phyloP scores from a whole-genome alignment of 2,329 filamentous ascomycete genomes.

The Verticillium nubilum region DNA sequence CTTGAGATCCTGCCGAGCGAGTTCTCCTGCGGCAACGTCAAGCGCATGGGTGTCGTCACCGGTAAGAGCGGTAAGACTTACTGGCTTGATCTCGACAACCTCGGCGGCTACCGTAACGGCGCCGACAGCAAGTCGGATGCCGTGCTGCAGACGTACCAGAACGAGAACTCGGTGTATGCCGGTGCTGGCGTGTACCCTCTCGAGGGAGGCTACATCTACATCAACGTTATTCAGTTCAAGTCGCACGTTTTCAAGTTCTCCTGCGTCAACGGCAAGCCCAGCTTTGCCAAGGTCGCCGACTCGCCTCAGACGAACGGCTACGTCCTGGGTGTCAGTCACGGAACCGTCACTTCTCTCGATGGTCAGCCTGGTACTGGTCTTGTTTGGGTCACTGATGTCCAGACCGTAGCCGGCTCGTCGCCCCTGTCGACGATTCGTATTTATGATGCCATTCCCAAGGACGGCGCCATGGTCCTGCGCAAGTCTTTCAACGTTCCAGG shows the following conservation, averaged over 20 bases:
- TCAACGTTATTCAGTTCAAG: constrained; percentile 46
- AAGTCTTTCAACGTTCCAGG: constrained; percentile 44
- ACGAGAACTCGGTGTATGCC: constrained; percentile 37
- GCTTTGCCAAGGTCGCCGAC: constrained; percentile 47
- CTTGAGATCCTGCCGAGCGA: constrained; percentile 32
- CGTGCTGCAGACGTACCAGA: constrained; percentile 36
- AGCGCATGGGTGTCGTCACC: constrained; percentile 40
- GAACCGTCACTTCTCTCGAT: constrained; percentile 48
- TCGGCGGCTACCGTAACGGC: constrained; percentile 31
- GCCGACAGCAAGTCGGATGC: constrained; percentile 26
- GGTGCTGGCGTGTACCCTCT: constrained; percentile 40
- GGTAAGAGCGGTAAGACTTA: constrained; percentile 46
- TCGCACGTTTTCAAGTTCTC: constrained; percentile 53
- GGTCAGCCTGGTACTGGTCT: constrained; percentile 48
- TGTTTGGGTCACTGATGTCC: constrained; percentile 50
- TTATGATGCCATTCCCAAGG: constrained; percentile 44
- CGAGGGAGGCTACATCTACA: constrained; percentile 42
- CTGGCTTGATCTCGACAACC: constrained; percentile 31
- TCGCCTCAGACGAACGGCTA: constrained; percentile 43
- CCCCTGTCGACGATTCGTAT: constrained; percentile 40
- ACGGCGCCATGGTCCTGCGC: constrained; percentile 39
- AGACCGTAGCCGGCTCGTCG: constrained; percentile 15
- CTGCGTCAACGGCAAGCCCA: constrained; percentile 43
- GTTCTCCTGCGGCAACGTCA: constrained; percentile 36
- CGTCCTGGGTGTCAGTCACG: constrained; percentile 49